Conservation (phyloP, 1,284 basidiomycete genomes). For the Trichosporon sp. region DNA sequence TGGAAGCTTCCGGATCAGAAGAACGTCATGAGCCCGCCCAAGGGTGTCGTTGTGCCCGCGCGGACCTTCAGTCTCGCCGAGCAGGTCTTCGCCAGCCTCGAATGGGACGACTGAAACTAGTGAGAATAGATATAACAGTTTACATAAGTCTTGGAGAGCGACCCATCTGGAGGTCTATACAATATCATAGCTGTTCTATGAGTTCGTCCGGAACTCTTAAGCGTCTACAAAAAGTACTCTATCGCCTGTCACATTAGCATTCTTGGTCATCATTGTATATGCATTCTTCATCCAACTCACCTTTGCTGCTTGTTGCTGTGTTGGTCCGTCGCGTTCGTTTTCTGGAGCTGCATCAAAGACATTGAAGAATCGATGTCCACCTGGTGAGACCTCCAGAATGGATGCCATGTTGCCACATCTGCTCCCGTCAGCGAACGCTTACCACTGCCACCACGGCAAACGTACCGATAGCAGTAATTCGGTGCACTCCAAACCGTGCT, state of each 20-base stretch:
- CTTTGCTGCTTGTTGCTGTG: constrained; percentile 51
- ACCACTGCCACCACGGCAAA: not conserved
- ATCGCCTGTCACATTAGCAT: constrained; percentile 44
- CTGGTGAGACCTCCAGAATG: constrained; percentile 93
- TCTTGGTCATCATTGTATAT: constrained; percentile 11
- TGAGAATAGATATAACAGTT: constrained; percentile 6
- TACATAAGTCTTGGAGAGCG: constrained; percentile 17
- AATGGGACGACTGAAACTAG: constrained; percentile 32
- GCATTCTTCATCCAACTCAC: constrained; percentile 31
- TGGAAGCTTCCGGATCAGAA: constrained; percentile 45
- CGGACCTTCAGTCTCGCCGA: constrained; percentile 47
- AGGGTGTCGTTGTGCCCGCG: constrained; percentile 40
- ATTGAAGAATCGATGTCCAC: constrained; percentile 88
- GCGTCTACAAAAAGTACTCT: constrained; percentile 52
- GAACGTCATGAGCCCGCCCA: constrained; percentile 47
- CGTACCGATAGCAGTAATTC: constrained; percentile 77
- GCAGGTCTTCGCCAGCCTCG: constrained; percentile 45
- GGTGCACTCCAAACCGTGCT: constrained; percentile 99
- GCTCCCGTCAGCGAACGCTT: constrained; percentile 46
- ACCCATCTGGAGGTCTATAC: constrained; percentile 21
- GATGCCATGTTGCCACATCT: constrained; percentile 97
- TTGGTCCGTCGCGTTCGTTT: constrained; percentile 66
- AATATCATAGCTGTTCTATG: constrained; percentile 11
- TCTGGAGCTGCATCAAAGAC: constrained; percentile 97
- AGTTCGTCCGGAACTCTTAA: constrained; percentile 6